Base-by-base conservation (phyloP, 2,329 filamentous ascomycete species). In the Zymoseptoria ardabiliae region DNA sequence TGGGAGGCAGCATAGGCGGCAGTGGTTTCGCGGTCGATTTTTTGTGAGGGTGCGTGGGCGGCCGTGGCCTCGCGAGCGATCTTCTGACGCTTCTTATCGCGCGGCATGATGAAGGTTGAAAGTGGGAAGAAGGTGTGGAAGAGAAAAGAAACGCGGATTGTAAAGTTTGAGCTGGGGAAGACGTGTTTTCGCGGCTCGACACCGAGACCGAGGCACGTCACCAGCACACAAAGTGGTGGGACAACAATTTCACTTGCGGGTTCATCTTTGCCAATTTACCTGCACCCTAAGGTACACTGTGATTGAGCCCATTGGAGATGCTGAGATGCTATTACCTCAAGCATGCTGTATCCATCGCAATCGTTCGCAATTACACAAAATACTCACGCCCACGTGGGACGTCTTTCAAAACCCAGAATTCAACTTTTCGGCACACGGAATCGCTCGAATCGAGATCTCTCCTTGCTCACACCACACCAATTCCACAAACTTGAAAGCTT, bases 1-100 rank as follows among this genome's bases (percentile, higher is more conserved):
- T 71, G 69, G 2, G 67, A 70, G 4, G 68, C 69, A 23, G 63
- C 63, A 45, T 70, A 70, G 17, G 69, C 70, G 11, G 69, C 69
- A 13, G 50, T 63, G 49, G 53, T 21, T 49, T 59, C 41, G 50
- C 63, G 59, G 25, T 63, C 58, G 22, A 57, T 21, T 35, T 65
- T 63, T 13, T 59, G 59, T 13, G 60, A 50, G 57, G 65, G 64
- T 25, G 55, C 53, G 56, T 53, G 58, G n/a, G 62, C 53, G 62
- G 65, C 66, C n/a, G 5, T 61, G 54, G 53, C 8, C 21, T 45
- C 35, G 35, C 35, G 35, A 13, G 35, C 35, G 35, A 45, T 13
- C 35, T 45, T 45, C 13, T 45, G 35, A 13, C 17, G 13, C 17
- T 45, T 45, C 35, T 45, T 45, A 4, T 13, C 17, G 35, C 35